Evolutionary conservation across 306 rosid genomes (phyloP).

Genomic region (Ochetophila trinervis): DNA sequence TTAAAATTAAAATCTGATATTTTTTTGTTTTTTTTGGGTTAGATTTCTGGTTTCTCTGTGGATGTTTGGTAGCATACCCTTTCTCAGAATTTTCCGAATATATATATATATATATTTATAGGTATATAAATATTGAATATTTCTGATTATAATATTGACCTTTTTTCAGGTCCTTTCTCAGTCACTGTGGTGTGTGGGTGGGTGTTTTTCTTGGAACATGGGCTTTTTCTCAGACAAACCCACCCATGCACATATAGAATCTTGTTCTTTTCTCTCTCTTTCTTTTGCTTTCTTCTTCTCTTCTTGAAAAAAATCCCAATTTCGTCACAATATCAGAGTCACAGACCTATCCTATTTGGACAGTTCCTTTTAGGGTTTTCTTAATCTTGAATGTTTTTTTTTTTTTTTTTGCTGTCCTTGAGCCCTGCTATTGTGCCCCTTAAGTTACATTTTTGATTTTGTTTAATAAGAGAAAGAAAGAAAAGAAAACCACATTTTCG

Average conservation of each 20-base stretch:
- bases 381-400: slow-evolving; percentile 2
- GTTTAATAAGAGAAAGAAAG: background rate
- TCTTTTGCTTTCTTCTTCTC: slow-evolving; percentile 29
- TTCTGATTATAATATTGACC: background rate
- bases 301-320: slow-evolving; percentile 27
- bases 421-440: slow-evolving; percentile 22
- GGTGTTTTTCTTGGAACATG: slow-evolving; percentile 47
- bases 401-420: slow-evolving; percentile 20
- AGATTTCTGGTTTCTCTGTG: too few species aligned
- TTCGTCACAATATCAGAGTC: slow-evolving; percentile 20
- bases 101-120: too few species aligned
- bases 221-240: slow-evolving; percentile 37
- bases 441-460: background rate
- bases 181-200: slow-evolving; percentile 9
- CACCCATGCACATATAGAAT: slow-evolving; percentile 62
- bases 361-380: slow-evolving; percentile 32
- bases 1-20: background rate
- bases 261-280: slow-evolving; percentile 12
- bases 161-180: slow-evolving; percentile 2
- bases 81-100: too few species aligned
- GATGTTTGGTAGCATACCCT: too few species aligned
- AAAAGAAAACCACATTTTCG: background rate
- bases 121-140: too few species aligned
- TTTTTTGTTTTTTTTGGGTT: too few species aligned
- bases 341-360: slow-evolving; percentile 33